Evolutionary conservation across 2,329 filamentous ascomycete genomes (phyloP), one percentile per base, ranked within the genome.

Genomic region (Colletotrichum tropicale): DNA sequence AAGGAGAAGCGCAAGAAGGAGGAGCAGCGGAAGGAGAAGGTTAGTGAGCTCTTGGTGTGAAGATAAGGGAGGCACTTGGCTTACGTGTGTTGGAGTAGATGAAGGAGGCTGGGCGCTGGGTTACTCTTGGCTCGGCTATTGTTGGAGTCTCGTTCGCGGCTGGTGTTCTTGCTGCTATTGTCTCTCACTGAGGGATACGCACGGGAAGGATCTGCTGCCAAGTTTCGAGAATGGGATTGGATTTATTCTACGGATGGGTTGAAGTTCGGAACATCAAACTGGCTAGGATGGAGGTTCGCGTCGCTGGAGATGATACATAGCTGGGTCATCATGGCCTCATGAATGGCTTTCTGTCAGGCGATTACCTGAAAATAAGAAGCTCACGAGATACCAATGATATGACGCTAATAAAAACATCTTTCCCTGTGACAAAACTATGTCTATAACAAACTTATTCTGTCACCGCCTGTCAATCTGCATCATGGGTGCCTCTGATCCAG

Each of bases 311-410:
- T 48, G n/a, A 10, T 13, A 48, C 4, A 0, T 48, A 7, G 18
- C 9, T 18, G 6, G 43, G n/a, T 21, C 0, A 21, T 48, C 18
- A 21, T 48, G 18, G n/a, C n/a, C 43, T 13, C 43, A 21, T 48
- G 10, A 21, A 21, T 1, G 10, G n/a, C n/a, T 21, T 7, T 0
- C n/a, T 48, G 8, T 5, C 43, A 0, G 2, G 13, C 4, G 10
- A 5, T 21, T 0, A n/a, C 18, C 18, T 21, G 18, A 48, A 7
- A 48, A n/a, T 6, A n/a, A 48, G n/a, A 1, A 2, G 2, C 10
- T 48, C 10, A 21, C n/a, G n/a, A 7, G 0, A 48, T 48, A 8
- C 9, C 43, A 21, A 48, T 7, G 28, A 24, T 4, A 24, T 24
- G 24, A 24, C 24, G 4, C 24, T 4, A 4, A 3, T 24, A 24